A percentile compares a stretch with the other conserved stretches of the same genome.
Evolutionary conservation across 352 stramenopile species (phyloP).

Genomic region (Phytophthora constricta): DNA sequence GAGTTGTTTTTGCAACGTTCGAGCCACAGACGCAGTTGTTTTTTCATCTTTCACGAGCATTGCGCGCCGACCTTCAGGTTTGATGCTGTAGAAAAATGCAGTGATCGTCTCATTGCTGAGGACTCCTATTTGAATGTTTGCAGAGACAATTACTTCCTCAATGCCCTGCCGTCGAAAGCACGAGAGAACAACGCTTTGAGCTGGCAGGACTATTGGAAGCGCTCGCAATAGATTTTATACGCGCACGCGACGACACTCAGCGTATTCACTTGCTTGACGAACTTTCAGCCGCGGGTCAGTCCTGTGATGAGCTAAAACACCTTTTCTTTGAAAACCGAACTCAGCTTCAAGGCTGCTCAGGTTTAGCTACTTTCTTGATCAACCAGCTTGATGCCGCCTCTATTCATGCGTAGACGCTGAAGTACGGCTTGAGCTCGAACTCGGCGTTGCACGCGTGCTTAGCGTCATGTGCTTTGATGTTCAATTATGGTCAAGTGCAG

Average conservation of each 20-base stretch:
- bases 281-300: slow-evolving; percentile 44
- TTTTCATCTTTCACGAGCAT: slow-evolving; percentile 51
- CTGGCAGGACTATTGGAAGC: slow-evolving; percentile 41
- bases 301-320: slow-evolving; percentile 41
- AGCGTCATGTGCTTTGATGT: slow-evolving; percentile 37
- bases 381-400: slow-evolving; percentile 37
- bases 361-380: slow-evolving; percentile 39
- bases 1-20: slow-evolving; percentile 68
- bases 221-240: slow-evolving; percentile 42
- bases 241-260: slow-evolving; percentile 14
- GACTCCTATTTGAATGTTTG: neutral
- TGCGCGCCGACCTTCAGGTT: slow-evolving; percentile 58
- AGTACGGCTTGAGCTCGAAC: slow-evolving; percentile 18
- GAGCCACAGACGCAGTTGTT: slow-evolving; percentile 65
- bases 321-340: slow-evolving; percentile 66
- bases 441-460: slow-evolving; percentile 26
- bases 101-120: neutral
- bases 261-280: slow-evolving; percentile 52
- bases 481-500: slow-evolving; percentile 23
- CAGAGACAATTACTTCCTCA: slow-evolving; percentile 35
- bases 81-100: neutral
- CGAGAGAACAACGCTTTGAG: slow-evolving; percentile 29
- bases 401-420: neutral
- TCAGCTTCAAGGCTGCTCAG: slow-evolving; percentile 27
- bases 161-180: slow-evolving; percentile 1